Evolutionary conservation across 192 early-diverging fungal genomes (phyloP), one percentile per base, ranked within the genome.

Genomic region (Coemansia sp.): DNA sequence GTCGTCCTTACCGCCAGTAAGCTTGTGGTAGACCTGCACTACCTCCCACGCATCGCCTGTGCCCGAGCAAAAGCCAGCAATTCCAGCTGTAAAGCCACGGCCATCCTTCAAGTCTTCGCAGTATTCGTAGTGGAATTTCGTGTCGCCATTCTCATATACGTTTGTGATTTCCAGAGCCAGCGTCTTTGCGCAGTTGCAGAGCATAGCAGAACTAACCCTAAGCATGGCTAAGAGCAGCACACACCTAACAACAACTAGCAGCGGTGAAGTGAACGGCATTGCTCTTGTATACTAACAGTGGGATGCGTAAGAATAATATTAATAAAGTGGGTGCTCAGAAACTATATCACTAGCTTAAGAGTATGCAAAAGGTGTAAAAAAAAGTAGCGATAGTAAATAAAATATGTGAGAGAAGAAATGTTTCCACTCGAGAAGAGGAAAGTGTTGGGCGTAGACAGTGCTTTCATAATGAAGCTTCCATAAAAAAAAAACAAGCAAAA

Each of bases 11-110:
- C 71, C 64, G 3, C 76, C 73, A 12, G 79, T 68, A 3, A 65
- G 47, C 36, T 70, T 62, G 45, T 69, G 63, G 67, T 86, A 86
- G 12, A 37, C 29, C 39, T 79, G 39, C 27, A 87, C 70, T 6
- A 87, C 70, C n/a, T 71, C 37, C 73, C 68, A 80, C 1, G 79
- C 86, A 40, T 87, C 86, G 24, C 47, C 64, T 5, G 86, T 87
- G 17, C 73, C 80, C 0, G 83, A 75, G 42, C 71, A 74, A 56
- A 73, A 79, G 1, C 77, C 77, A 29, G 71, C 65, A 15, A 79
- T 74, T 29, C 77, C 77, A 0, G 77, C 61, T 8, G 77, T 79
- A 43, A 47, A 65, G 0, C 77, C 77, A n/a, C 77, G 66, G 3
- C 77, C 77, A 12, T 79, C 77, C 10, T 65, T 39, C 2, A 74